A percentile compares a stretch with the other conserved stretches of the same genome.
Conservation (phyloP, 441 rosid genomes). For the Daphne laureola region DNA sequence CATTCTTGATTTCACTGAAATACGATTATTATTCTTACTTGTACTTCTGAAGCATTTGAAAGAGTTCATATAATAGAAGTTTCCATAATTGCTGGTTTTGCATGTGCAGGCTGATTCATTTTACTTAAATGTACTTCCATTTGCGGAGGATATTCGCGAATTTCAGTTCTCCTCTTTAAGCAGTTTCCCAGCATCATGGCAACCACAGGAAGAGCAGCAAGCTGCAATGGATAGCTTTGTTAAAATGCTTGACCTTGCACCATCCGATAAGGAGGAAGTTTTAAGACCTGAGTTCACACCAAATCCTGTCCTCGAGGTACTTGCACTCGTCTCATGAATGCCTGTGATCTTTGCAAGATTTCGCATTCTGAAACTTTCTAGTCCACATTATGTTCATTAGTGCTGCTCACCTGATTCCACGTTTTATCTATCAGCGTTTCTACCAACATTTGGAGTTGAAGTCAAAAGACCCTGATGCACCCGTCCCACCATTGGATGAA, state of each 20-base stretch:
- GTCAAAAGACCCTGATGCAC: conserved; percentile 60
- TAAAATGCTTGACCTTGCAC: conserved; percentile 79
- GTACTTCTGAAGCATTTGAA: conserved; percentile 13
- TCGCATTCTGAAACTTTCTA: not conserved
- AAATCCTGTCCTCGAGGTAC: conserved; percentile 84
- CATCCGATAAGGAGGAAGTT: conserved; percentile 55
- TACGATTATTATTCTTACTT: not conserved
- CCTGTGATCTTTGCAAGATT: not conserved
- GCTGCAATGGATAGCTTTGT: conserved; percentile 77
- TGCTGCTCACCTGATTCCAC: conserved; percentile 16
- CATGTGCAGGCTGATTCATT: conserved; percentile 79
- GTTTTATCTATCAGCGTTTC: conserved; percentile 50
- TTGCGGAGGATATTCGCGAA: conserved; percentile 87
- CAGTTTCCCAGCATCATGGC: conserved; percentile 60
- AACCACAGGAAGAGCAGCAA: conserved; percentile 78
- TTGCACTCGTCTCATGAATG: not conserved
- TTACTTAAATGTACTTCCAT: conserved; percentile 82
- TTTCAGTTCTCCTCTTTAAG: conserved; percentile 81
- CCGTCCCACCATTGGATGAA: conserved; percentile 73
- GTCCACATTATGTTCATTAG: not conserved
- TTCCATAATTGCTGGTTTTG: conserved; percentile 11
- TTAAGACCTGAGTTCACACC: conserved; percentile 76
- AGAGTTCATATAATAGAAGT: conserved; percentile 10
- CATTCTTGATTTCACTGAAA: conserved; percentile 5
- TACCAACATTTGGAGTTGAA: conserved; percentile 71